These are phyloP conservation scores for Prunus campanulata DNA, from an alignment of 306 rosid genomes.

Conservation along the genomic window DNA sequence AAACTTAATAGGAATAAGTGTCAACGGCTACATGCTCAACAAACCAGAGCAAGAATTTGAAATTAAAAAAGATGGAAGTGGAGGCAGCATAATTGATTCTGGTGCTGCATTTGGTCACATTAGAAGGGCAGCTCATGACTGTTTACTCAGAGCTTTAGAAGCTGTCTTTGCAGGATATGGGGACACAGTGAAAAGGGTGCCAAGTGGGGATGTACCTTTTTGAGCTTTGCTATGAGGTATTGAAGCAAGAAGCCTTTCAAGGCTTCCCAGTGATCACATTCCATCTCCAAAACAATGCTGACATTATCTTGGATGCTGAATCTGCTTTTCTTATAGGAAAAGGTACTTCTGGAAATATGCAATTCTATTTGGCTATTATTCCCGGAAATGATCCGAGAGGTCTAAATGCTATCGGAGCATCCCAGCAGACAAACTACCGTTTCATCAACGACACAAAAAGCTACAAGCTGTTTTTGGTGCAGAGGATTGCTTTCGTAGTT, in stretches of 20 bases:
- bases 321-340: background rate
- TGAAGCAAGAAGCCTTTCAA: background rate
- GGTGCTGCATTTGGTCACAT: background rate
- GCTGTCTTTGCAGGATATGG: background rate
- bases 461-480: background rate
- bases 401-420: background rate
- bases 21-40: background rate
- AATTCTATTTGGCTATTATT: background rate
- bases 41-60: background rate
- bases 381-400: background rate
- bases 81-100: background rate
- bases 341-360: background rate
- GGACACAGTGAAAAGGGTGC: background rate
- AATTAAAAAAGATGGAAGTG: background rate
- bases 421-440: background rate
- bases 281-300: background rate
- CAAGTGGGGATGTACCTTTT: background rate
- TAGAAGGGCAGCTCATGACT: background rate
- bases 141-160: background rate
- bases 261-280: background rate
- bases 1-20: background rate
- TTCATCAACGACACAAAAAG: background rate
- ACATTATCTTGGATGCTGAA: background rate
- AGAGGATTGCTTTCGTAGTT: background rate
- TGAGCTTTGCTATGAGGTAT: background rate